Evolutionary conservation across 257 asterid genomes (phyloP).

Genomic region (Voacanga thouarsii): DNA sequence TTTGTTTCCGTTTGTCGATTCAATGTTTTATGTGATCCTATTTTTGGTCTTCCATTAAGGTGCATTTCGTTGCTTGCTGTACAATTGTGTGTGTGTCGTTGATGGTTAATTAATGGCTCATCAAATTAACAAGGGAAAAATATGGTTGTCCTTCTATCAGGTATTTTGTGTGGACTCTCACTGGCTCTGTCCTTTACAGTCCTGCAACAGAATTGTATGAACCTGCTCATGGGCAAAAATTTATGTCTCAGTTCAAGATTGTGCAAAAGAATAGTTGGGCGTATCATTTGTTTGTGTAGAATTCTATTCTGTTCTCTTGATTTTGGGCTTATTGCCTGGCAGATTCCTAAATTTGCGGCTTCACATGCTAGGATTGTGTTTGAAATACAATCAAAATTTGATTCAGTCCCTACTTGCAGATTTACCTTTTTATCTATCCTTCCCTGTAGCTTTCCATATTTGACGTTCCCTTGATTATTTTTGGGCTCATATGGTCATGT

Average conservation of each 20-base stretch:
- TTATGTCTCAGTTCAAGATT: background rate
- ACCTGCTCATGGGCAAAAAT: background rate
- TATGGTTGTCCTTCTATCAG: background rate
- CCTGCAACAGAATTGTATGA: background rate
- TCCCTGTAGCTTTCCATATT: background rate
- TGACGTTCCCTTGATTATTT: background rate
- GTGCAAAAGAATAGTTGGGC: background rate
- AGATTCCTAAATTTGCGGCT: background rate
- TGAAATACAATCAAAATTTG: background rate
- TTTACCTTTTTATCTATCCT: background rate
- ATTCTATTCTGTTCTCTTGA: background rate
- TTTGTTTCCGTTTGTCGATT: background rate
- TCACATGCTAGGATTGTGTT: background rate
- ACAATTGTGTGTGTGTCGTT: background rate
- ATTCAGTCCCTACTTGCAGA: background rate
- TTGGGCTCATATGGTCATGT: too few relatives aligned
- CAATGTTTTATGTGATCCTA: background rate
- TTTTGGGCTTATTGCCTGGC: background rate
- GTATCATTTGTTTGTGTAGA: background rate
- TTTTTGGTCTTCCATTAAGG: background rate
- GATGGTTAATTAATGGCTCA: background rate
- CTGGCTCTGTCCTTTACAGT: background rate
- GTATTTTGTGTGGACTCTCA: background rate
- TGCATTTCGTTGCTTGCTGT: background rate
- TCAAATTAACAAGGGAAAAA: background rate